Percentiles rank a stretch among this genome's conserved stretches.
Conservation (phyloP, 169 alveolate species). For the Besnoitia besnoiti region DNA sequence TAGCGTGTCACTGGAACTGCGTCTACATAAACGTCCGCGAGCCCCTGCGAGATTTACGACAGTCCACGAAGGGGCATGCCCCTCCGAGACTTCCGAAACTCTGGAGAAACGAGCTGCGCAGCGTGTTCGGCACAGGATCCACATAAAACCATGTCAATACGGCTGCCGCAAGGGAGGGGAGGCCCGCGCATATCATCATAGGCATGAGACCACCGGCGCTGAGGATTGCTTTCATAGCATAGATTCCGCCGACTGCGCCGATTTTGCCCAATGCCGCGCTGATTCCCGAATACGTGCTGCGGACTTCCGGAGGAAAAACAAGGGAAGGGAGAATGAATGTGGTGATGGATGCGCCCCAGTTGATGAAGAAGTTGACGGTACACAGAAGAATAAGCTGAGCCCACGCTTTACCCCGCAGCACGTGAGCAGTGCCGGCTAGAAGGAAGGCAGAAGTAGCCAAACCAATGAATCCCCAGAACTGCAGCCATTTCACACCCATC, state of each 20-base stretch:
- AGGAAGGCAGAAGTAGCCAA: constrained; percentile 49
- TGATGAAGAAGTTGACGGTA: constrained; percentile 52
- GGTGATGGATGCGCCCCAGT: constrained; percentile 65
- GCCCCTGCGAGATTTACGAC: constrained; percentile 8
- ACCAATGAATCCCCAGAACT: constrained; percentile 64
- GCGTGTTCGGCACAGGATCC: constrained; percentile 29
- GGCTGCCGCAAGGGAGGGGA: constrained; percentile 50
- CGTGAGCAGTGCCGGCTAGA: constrained; percentile 52
- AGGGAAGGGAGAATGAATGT: constrained; percentile 65
- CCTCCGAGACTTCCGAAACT: constrained; percentile 57
- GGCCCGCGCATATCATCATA: constrained; percentile 63
- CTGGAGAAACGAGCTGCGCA: constrained; percentile 10
- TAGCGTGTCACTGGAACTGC: no score
- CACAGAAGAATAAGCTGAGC: constrained; percentile 48
- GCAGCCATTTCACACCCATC: constrained; percentile 67
- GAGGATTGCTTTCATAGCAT: constrained; percentile 41
- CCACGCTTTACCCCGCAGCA: constrained; percentile 23
- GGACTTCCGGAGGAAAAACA: constrained; percentile 55
- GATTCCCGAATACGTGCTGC: constrained; percentile 58
- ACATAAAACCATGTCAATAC: constrained; percentile 51
- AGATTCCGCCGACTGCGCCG: constrained; percentile 61
- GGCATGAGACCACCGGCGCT: constrained; percentile 47
- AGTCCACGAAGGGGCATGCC: constrained; percentile 54
- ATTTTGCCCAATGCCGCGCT: constrained; percentile 64
- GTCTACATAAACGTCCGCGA: not conserved